These are phyloP conservation scores for Oryza punctata DNA, from an alignment of 176 grass and related monocot species.

Conservation along the genomic window DNA sequence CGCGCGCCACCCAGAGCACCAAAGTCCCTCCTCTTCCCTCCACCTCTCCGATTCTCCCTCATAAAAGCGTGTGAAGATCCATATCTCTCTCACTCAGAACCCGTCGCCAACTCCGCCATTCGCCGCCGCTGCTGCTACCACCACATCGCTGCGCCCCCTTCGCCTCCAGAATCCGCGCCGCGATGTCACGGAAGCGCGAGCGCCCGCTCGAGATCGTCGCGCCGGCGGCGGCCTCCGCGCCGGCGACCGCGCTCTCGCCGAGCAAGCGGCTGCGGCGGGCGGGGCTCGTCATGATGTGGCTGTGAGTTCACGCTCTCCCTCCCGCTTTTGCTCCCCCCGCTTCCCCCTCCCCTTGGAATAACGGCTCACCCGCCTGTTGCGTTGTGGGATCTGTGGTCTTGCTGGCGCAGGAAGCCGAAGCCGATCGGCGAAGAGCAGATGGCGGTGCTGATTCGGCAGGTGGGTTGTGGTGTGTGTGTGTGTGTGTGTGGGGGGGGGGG, in stretches of 20 bases:
- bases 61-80: no score
- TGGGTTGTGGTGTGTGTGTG: not conserved
- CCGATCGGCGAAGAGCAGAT: not conserved
- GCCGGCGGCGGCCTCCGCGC: not conserved
- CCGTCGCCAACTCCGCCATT: no score
- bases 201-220: not conserved
- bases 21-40: no score
- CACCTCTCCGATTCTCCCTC: no score
- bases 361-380: not conserved
- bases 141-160: no score
- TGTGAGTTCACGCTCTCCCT: not conserved
- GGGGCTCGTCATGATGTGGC: slow-evolving; percentile 4
- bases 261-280: slow-evolving; percentile 21
- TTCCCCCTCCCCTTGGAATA: not conserved
- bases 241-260: not conserved
- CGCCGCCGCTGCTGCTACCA: no score
- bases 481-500: no score
- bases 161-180: not conserved
- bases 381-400: slow-evolving; percentile 3
- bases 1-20: no score
- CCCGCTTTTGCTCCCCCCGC: not conserved
- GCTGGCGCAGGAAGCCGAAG: not conserved
- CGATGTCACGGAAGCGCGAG: not conserved
- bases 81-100: no score
- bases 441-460: slow-evolving; percentile 10